Evolutionary conservation across 805 yeast species (phyloP).

Genomic region (Debaryomyces hansenii): DNA sequence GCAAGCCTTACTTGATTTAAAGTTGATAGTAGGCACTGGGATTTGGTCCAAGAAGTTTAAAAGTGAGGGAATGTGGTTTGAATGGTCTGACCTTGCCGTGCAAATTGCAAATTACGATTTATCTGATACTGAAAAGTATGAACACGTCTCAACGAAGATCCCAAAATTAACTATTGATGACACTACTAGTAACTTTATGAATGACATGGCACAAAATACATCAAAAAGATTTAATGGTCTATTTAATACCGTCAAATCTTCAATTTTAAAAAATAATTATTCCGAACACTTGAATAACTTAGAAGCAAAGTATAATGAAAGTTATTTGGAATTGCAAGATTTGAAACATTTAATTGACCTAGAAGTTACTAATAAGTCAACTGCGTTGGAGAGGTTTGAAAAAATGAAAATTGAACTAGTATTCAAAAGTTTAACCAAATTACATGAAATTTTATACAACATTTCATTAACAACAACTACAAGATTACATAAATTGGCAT

Average conservation of each 20-base stretch:
- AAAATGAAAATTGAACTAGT: conserved; percentile 31
- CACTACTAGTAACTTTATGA: conserved; percentile 12
- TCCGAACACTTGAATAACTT: conserved; percentile 25
- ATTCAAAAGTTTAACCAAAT: conserved; percentile 30
- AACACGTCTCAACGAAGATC: background rate
- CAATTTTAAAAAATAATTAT: conserved; percentile 29
- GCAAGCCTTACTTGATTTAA: conserved; percentile 36
- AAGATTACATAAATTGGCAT: conserved; percentile 22
- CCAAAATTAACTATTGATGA: conserved; percentile 5
- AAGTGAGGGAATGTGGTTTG: conserved; percentile 46
- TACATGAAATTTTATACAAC: conserved; percentile 33
- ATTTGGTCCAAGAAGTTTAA: conserved; percentile 35
- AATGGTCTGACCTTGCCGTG: conserved; percentile 39
- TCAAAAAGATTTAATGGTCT: conserved; percentile 29
- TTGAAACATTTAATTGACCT: conserved; percentile 29
- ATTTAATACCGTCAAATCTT: conserved; percentile 31
- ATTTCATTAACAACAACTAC: conserved; percentile 24
- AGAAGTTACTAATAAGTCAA: conserved; percentile 20
- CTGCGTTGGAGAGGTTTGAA: conserved; percentile 35
- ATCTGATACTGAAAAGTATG: conserved; percentile 3
- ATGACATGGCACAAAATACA: conserved; percentile 25
- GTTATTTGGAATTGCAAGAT: conserved; percentile 33
- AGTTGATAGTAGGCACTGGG: conserved; percentile 30
- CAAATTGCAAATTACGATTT: conserved; percentile 13
- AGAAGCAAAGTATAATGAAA: conserved; percentile 33